phyloP scores from a whole-genome alignment of 2,329 filamentous ascomycete genomes.

The Xylariaceae sp. region DNA sequence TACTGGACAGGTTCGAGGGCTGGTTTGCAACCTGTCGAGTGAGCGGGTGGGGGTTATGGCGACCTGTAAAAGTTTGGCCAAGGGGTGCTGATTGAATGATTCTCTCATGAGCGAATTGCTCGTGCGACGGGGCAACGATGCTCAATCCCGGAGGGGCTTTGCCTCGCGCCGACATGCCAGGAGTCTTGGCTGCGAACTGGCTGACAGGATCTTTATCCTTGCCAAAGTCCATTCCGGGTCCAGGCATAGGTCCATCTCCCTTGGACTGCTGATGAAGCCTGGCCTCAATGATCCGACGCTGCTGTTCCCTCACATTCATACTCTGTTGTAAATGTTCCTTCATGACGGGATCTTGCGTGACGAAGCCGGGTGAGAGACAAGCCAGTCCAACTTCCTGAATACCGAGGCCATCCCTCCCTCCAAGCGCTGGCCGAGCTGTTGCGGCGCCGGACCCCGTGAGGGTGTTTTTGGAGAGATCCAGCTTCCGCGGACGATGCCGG shows the following conservation, averaged over 20 bases:
- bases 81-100: slow-evolving; percentile 96
- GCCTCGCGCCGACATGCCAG: slow-evolving; percentile 64
- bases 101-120: slow-evolving; percentile 87
- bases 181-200: slow-evolving; percentile 61
- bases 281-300: slow-evolving; percentile 90
- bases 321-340: slow-evolving; percentile 92
- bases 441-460: slow-evolving; percentile 45
- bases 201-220: slow-evolving; percentile 46
- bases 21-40: slow-evolving; percentile 76
- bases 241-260: slow-evolving; percentile 61
- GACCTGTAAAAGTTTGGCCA: slow-evolving; percentile 89
- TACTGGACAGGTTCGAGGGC: slow-evolving; percentile 73
- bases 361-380: slow-evolving; percentile 90
- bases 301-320: slow-evolving; percentile 87
- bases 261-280: slow-evolving; percentile 80
- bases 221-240: slow-evolving; percentile 49
- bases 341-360: slow-evolving; percentile 95
- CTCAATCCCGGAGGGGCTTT: slow-evolving; percentile 84
- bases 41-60: slow-evolving; percentile 70
- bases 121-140: slow-evolving; percentile 89
- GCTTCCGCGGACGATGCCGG: slow-evolving; percentile 67
- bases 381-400: slow-evolving; percentile 93
- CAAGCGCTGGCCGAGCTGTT: slow-evolving; percentile 68
- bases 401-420: slow-evolving; percentile 68
- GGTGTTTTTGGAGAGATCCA: slow-evolving; percentile 67